Base-by-base conservation (phyloP, 352 stramenopile genomes). In the Pelagophyceae sp. region DNA sequence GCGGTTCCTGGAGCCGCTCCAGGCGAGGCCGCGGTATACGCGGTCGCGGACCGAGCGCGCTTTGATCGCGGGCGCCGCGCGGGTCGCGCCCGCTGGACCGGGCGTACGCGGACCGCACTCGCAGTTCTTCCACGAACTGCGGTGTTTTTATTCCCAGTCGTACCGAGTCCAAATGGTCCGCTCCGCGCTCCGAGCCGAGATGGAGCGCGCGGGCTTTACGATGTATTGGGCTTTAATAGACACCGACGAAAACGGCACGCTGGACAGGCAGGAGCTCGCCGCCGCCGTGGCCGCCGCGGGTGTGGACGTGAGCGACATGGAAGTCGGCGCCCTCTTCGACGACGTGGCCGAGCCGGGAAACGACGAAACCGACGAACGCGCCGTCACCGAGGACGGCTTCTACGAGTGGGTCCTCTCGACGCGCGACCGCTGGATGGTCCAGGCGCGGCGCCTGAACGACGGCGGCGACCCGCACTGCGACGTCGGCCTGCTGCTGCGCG, bases 351-450 rank as follows among this genome's bases (percentile, higher is more conserved):
- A n/a, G n/a, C n/a, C n/a, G n/a, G n/a, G n/a, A n/a, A n/a, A n/a
- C n/a, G 29, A 65, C 58, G 61, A 38, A 6, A 31, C 37, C 29
- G 25, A 20, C 15, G 6, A 15, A 15, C 15, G 54, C 11, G 2
- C 25, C 54, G 25, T 71, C 61, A 40, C 61, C n/a, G 15, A 37
- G 11, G n/a, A 71, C 3, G n/a, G 19, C n/a, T 71, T 40, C 61
- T 71, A 71, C 33, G 15, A 71, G n/a, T 71, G 61, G 61, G 11
- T 71, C 29, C 33, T 71, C n/a, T 71, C 61, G n/a, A 71, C 61
- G 61, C n/a, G 38, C n/a, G 33, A 37, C 29, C 1, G n/a, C 15
- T 71, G 61, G 61, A 71, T 71, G 61, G 33, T 19, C 3, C 61
- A 25, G 15, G 1, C 1, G 61, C 29, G 61, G 15, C 29, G 61